Percentiles rank a stretch among this genome's conserved stretches.
Conservation (phyloP, 2,329 filamentous ascomycete genomes). For the Penicillium sclerotiorum region DNA sequence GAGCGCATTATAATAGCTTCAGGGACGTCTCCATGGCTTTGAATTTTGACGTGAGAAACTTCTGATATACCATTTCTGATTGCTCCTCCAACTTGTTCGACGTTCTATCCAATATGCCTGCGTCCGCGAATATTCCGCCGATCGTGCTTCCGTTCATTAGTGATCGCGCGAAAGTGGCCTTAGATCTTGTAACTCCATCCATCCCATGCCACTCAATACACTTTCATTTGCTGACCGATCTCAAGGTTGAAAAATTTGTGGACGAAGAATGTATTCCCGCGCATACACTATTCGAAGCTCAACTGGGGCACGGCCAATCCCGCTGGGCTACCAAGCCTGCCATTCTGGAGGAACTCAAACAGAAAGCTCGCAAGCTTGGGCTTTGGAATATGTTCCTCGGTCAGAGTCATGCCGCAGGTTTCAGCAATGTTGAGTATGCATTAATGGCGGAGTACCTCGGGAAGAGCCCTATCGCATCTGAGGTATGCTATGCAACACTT, state of each 20-base stretch:
- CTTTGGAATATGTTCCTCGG: constrained; percentile 99
- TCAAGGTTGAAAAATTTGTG: constrained; percentile 94
- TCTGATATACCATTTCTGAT: too few relatives aligned
- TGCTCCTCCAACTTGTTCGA: too few relatives aligned
- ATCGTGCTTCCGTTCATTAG: constrained; percentile 70
- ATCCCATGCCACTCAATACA: too few relatives aligned
- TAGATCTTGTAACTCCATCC: constrained; percentile 64
- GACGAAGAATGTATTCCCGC: constrained; percentile 92
- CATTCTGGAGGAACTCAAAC: constrained; percentile 87
- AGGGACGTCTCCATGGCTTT: too few relatives aligned
- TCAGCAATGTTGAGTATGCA: constrained; percentile 94
- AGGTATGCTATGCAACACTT: too few relatives aligned
- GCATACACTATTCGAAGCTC: constrained; percentile 77
- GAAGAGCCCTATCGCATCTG: constrained; percentile 78
- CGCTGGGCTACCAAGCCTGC: constrained; percentile 80
- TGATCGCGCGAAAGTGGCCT: constrained; percentile 77
- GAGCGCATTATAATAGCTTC: too few relatives aligned
- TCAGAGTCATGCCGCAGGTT: constrained; percentile 91
- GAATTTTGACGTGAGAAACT: too few relatives aligned
- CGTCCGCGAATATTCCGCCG: constrained; percentile 57
- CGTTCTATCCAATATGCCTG: constrained; percentile 50
- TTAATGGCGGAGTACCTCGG: constrained; percentile 96
- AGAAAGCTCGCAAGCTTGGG: constrained; percentile 76
- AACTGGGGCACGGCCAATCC: constrained; percentile 72
- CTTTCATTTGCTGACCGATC: too few relatives aligned